Percentiles rank a stretch among this genome's conserved stretches.
Conservation (phyloP, 2,329 filamentous ascomycete genomes). For the Colletotrichum sp. region DNA sequence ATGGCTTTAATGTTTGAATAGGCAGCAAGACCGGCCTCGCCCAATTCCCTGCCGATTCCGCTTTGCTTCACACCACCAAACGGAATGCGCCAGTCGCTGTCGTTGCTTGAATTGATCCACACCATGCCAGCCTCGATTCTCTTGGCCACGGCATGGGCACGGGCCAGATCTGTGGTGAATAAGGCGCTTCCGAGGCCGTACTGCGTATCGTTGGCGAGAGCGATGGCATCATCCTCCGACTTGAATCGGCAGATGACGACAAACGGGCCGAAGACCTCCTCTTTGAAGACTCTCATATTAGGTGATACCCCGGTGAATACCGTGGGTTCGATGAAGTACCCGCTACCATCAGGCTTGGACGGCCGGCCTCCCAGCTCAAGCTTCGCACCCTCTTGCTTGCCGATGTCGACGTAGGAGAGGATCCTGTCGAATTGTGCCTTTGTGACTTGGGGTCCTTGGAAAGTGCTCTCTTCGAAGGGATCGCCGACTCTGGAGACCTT, state of each 20-base stretch:
- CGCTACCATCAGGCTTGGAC: slow-evolving; percentile 55
- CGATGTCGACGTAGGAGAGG: slow-evolving; percentile 67
- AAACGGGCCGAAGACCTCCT: slow-evolving; percentile 42
- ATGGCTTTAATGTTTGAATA: slow-evolving; percentile 50
- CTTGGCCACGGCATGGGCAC: slow-evolving; percentile 46
- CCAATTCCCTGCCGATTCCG: slow-evolving; percentile 47
- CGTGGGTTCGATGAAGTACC: slow-evolving; percentile 32
- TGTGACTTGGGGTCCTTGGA: slow-evolving; percentile 70
- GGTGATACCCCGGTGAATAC: slow-evolving; percentile 35
- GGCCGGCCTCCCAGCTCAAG: slow-evolving; percentile 50
- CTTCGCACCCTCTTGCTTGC: slow-evolving; percentile 53
- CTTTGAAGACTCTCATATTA: slow-evolving; percentile 35
- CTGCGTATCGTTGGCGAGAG: slow-evolving; percentile 45
- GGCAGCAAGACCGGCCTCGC: slow-evolving; percentile 48
- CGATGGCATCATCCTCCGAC: slow-evolving; percentile 35
- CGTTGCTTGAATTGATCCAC: slow-evolving; percentile 43
- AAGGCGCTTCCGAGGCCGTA: slow-evolving; percentile 63
- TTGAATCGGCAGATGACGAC: slow-evolving; percentile 28
- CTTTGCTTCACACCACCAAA: slow-evolving; percentile 61
- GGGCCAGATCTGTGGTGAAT: slow-evolving; percentile 59
- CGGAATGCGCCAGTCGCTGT: slow-evolving; percentile 25
- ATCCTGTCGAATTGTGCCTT: slow-evolving; percentile 71
- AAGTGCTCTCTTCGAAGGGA: slow-evolving; percentile 64
- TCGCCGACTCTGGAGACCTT: slow-evolving; percentile 64
- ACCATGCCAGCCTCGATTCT: slow-evolving; percentile 61